phyloP scores from a whole-genome alignment of 2,329 filamentous ascomycete genomes.

The Lithohypha guttulata region DNA sequence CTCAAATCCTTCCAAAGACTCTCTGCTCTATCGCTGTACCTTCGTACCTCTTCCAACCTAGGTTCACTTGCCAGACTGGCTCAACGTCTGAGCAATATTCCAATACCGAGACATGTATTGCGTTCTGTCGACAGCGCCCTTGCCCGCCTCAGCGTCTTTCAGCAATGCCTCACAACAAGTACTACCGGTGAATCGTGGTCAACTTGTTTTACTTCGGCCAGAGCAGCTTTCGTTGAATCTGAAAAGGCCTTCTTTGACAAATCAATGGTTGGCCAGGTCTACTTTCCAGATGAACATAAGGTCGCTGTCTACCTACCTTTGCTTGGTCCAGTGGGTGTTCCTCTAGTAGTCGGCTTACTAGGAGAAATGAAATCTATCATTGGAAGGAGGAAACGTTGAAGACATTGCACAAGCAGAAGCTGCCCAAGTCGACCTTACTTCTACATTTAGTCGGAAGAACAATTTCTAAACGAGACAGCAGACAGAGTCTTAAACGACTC shows the following conservation, averaged over 20 bases:
- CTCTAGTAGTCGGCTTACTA: slow-evolving; percentile 68
- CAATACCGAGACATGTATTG: slow-evolving; percentile 78
- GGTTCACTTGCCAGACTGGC: slow-evolving; percentile 85
- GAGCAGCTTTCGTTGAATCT: slow-evolving; percentile 75
- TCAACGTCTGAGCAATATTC: slow-evolving; percentile 73
- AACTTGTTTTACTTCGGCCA: slow-evolving; percentile 63
- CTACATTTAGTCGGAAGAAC: too few species aligned
- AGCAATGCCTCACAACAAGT: slow-evolving; percentile 1
- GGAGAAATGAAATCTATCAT: slow-evolving; percentile 61
- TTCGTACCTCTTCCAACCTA: slow-evolving; percentile 84
- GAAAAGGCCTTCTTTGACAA: slow-evolving; percentile 97
- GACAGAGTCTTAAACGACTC: too few species aligned
- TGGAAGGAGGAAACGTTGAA: slow-evolving; percentile 23
- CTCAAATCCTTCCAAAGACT: slow-evolving; percentile 78
- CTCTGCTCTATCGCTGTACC: slow-evolving; percentile 69
- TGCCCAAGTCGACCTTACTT: too few species aligned
- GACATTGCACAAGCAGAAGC: too few species aligned
- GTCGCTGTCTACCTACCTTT: slow-evolving; percentile 90
- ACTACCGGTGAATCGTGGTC: slow-evolving; percentile 45
- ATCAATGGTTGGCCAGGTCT: slow-evolving; percentile 96
- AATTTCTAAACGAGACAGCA: too few species aligned
- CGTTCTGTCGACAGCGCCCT: slow-evolving; percentile 75
- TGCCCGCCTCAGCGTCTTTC: slow-evolving; percentile 53
- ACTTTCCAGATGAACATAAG: slow-evolving; percentile 98
- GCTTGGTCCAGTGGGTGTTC: slow-evolving; percentile 81